phyloP scores from a whole-genome alignment of 2,329 filamentous ascomycete species.

The Lecanicillium sp. region DNA sequence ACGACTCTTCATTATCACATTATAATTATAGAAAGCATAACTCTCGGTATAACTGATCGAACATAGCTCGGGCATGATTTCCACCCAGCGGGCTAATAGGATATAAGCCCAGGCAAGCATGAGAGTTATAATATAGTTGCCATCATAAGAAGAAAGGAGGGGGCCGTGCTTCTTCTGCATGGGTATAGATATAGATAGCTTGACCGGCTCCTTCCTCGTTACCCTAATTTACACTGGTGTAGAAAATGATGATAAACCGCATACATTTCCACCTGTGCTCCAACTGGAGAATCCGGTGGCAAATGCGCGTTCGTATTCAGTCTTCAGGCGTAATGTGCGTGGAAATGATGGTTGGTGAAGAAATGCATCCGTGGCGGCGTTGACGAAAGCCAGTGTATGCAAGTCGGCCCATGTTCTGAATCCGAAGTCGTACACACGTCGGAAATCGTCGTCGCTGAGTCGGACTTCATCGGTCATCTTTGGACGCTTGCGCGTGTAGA shows the following conservation, averaged over 20 bases:
- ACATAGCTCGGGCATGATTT: not conserved
- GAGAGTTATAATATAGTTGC: not conserved
- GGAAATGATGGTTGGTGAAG: no score
- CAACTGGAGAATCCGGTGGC: not conserved
- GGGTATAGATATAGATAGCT: not conserved
- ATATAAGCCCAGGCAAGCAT: not conserved
- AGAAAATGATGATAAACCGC: constrained; percentile 2
- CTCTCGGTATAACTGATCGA: not conserved
- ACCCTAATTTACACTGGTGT: not conserved
- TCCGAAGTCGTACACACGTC: not conserved
- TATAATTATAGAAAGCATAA: not conserved
- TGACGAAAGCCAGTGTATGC: not conserved
- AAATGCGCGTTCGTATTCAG: no score
- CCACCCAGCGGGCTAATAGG: not conserved
- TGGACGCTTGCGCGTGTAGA: no score
- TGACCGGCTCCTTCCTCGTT: constrained; percentile 1
- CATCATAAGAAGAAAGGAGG: not conserved
- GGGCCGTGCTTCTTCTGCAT: not conserved
- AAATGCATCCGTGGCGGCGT: no score
- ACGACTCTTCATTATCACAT: no score
- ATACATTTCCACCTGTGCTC: constrained; percentile 1
- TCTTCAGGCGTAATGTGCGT: no score
- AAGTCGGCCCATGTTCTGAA: not conserved
- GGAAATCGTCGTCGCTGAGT: not conserved
- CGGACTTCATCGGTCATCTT: not conserved